Base-by-base conservation (phyloP, 73 alveolate species). In the Symbiodinium pilosum region DNA sequence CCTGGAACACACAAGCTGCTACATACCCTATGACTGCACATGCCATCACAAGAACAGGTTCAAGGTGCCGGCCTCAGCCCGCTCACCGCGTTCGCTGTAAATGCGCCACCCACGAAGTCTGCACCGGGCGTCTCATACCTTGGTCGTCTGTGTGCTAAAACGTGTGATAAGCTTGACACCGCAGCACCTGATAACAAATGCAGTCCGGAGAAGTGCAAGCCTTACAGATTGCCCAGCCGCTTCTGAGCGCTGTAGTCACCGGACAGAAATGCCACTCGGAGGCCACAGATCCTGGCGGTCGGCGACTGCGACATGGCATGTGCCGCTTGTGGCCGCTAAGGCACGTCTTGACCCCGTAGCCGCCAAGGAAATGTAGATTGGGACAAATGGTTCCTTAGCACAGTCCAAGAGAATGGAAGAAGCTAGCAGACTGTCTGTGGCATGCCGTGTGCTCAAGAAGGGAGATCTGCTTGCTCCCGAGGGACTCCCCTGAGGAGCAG, bases 61-160 rank as follows among this genome's bases (percentile, higher is more conserved):
- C n/a, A n/a, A n/a, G n/a, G n/a, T 34, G 39, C 32, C 21, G 73
- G 94, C 97, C 97, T 91, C 32, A 91, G 88, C 56, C 84, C 81
- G 77, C 47, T 68, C 75, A 91, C 97, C 4, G 97, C 97, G 51
- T 84, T 83, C 6, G 97, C 97, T 28, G 97, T 91, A 77, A 91
- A 91, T 32, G 97, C 97, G 8, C 97, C 75, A 4, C 97, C 97
- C 24, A 91, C 97, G 52, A 91, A 91, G 88, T 91, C 97, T 86
- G 44, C 97, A 26, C 81, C 97, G 26, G 97, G 68, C n/a, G 87
- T 68, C 56, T 32, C 68, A 68, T 91, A 91, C 89, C 97, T 91
- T 43, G 26, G 3, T 28, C 30, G 77, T 34, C 59, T 14, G 14
- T 47, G 14, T 47, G 59, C 59, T 47, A 14, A 47, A 47, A 14